These are phyloP conservation scores for Lagerstroemia speciosa DNA, from an alignment of 345 rosid species.

Conservation along the genomic window DNA sequence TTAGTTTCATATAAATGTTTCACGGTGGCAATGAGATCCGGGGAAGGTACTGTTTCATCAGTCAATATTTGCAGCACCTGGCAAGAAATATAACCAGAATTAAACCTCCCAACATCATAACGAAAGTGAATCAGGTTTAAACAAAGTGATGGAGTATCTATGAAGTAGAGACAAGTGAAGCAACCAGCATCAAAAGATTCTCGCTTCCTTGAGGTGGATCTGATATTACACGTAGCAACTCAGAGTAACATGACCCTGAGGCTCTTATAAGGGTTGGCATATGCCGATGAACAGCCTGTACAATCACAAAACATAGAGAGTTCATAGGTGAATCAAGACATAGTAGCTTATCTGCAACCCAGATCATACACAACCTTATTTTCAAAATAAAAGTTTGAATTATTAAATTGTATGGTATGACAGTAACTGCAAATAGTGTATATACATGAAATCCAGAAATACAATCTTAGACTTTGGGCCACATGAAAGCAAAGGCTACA, in stretches of 20 bases:
- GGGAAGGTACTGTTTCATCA: constrained; percentile 67
- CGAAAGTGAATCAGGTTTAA: constrained; percentile 10
- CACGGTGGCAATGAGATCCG: constrained; percentile 70
- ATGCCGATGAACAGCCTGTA: constrained; percentile 92
- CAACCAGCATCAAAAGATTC: constrained; percentile 81
- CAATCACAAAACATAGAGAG: constrained; percentile 4
- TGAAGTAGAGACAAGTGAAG: constrained; percentile 5
- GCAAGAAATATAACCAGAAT: constrained; percentile 15
- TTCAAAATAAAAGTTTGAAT: too few species aligned
- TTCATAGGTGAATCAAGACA: not conserved
- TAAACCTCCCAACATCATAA: constrained; percentile 12
- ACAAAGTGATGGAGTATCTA: not conserved
- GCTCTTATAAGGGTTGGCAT: constrained; percentile 76
- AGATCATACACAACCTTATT: not conserved
- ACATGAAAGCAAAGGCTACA: not conserved
- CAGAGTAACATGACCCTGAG: constrained; percentile 69
- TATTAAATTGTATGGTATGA: not conserved
- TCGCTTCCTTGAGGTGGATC: constrained; percentile 98
- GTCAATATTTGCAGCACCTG: constrained; percentile 94
- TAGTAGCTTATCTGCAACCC: not conserved
- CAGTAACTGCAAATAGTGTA: not conserved
- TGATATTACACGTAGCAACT: constrained; percentile 70
- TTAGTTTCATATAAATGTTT: constrained; percentile 90
- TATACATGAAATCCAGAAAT: not conserved
- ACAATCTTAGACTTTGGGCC: not conserved